Evolutionary conservation across 2,329 filamentous ascomycete genomes (phyloP).

Genomic region (Macroventuria anomochaeta): DNA sequence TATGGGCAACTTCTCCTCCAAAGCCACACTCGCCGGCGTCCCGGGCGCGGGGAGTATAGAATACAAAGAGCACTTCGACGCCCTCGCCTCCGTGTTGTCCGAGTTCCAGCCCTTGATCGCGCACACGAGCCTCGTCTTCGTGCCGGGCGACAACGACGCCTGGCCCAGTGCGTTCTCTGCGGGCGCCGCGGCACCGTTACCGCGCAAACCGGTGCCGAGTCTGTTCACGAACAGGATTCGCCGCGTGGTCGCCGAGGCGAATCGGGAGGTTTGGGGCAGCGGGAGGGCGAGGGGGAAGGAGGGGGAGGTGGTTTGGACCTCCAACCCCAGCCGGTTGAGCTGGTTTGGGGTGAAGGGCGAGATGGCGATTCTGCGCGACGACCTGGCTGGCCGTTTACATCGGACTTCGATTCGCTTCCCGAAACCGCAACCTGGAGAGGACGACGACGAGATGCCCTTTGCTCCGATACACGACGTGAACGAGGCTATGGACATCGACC

Average conservation of each 20-base stretch:
- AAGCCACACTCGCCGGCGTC: constrained; percentile 65
- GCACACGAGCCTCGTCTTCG: constrained; percentile 84
- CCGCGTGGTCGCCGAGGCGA: constrained; percentile 78
- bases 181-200: constrained; percentile 73
- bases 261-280: constrained; percentile 66
- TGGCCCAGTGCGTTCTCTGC: constrained; percentile 88
- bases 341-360: constrained; percentile 90
- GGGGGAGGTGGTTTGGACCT: constrained; percentile 85
- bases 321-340: constrained; percentile 80
- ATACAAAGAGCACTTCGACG: constrained; percentile 96
- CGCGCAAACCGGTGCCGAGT: constrained; percentile 76
- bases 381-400: constrained; percentile 79
- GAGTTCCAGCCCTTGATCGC: constrained; percentile 84
- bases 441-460: constrained; percentile 27
- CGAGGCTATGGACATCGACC: constrained; percentile 57
- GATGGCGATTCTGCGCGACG: constrained; percentile 84
- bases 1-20: constrained; percentile 79
- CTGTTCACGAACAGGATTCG: constrained; percentile 89
- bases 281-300: constrained; percentile 55
- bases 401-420: constrained; percentile 77
- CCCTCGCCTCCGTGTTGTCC: constrained; percentile 78
- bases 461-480: constrained; percentile 48
- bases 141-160: constrained; percentile 96
- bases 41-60: constrained; percentile 84
- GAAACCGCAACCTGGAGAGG: constrained; percentile 27